Percentiles rank a stretch among this genome's conserved stretches.
phyloP scores from a whole-genome alignment of 768 basidiomycete species.

The Tricholomella constricta region DNA sequence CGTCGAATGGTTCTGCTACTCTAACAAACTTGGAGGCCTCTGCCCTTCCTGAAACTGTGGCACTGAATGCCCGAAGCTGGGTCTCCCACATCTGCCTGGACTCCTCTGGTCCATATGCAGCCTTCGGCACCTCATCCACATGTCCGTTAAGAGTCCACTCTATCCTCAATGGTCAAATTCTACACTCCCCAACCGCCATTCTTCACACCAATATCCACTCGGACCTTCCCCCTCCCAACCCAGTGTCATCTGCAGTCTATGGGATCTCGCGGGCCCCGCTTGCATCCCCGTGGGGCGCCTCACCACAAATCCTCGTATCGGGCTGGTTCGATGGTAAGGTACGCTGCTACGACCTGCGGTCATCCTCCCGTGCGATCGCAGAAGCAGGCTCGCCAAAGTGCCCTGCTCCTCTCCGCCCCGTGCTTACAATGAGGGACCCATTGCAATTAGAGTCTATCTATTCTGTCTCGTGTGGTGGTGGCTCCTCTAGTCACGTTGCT shows the following conservation, averaged over 20 bases:
- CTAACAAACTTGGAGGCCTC: conserved; percentile 25
- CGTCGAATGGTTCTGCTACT: conserved; percentile 53
- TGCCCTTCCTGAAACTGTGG: conserved; percentile 32
- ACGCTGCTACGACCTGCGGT: conserved; percentile 74
- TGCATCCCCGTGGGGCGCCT: conserved; percentile 67
- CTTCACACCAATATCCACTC: conserved; percentile 41
- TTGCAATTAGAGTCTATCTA: conserved; percentile 77
- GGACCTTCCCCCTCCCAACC: conserved; percentile 18
- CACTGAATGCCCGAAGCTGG: conserved; percentile 63
- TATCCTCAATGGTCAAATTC: conserved; percentile 49
- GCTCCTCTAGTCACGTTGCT: conserved; percentile 62
- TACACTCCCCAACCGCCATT: conserved; percentile 46
- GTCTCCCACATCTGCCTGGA: conserved; percentile 54
- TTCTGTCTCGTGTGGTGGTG: conserved; percentile 74
- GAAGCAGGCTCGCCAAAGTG: conserved; percentile 11
- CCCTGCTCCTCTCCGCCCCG: conserved; percentile 50
- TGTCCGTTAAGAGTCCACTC: conserved; percentile 61
- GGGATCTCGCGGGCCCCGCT: conserved; percentile 63
- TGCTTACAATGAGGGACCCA: conserved; percentile 64
- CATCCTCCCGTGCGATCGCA: conserved; percentile 31
- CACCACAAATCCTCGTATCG: conserved; percentile 70
- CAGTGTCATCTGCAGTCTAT: conserved; percentile 63
- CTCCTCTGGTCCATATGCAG: conserved; percentile 59
- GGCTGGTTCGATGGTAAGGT: conserved; percentile 85
- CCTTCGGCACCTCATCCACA: conserved; percentile 64